Percentiles rank a stretch among this genome's conserved stretches.
These are phyloP conservation scores for Bolboschoenoplectus hybrid DNA, from an alignment of 202 grass and related monocot species.

Conservation along the genomic window DNA sequence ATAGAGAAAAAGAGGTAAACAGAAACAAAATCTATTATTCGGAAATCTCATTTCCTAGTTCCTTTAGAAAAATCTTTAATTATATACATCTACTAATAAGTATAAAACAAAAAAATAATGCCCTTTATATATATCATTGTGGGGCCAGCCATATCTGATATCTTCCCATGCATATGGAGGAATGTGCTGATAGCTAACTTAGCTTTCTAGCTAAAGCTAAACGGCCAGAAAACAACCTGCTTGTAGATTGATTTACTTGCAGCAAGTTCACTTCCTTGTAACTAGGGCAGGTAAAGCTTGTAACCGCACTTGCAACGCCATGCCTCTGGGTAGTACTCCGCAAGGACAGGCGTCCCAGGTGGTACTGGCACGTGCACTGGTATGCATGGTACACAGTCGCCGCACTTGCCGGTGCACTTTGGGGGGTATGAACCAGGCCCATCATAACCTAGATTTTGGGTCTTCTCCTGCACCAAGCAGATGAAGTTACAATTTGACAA, in stretches of 20 bases:
- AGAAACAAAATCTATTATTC: background rate
- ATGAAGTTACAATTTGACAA: background rate
- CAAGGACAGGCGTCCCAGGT: conserved; percentile 61
- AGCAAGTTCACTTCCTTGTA: conserved; percentile 25
- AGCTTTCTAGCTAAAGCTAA: background rate
- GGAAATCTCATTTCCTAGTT: conserved; percentile 13
- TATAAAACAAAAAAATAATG: conserved; percentile 16
- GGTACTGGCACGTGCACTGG: conserved; percentile 76
- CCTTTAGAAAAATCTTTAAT: conserved; percentile 2
- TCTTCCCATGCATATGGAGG: background rate
- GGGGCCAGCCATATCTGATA: background rate
- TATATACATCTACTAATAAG: conserved; percentile 23
- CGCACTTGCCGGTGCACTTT: conserved; percentile 70
- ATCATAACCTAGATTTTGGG: conserved; percentile 26
- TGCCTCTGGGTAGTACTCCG: conserved; percentile 90
- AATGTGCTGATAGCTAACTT: background rate
- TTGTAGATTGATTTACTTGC: background rate
- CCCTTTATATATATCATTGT: conserved; percentile 13
- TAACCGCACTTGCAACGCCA: conserved; percentile 87
- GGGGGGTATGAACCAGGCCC: conserved; percentile 80
- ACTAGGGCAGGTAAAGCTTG: conserved; percentile 73
- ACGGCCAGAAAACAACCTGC: background rate
- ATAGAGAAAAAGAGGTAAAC: background rate
- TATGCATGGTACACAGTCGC: conserved; percentile 67
- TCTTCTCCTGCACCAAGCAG: conserved; percentile 21